Evolutionary conservation across 148 eudicot genomes (phyloP).

Genomic region (Amaranthus hypochondriacus): DNA sequence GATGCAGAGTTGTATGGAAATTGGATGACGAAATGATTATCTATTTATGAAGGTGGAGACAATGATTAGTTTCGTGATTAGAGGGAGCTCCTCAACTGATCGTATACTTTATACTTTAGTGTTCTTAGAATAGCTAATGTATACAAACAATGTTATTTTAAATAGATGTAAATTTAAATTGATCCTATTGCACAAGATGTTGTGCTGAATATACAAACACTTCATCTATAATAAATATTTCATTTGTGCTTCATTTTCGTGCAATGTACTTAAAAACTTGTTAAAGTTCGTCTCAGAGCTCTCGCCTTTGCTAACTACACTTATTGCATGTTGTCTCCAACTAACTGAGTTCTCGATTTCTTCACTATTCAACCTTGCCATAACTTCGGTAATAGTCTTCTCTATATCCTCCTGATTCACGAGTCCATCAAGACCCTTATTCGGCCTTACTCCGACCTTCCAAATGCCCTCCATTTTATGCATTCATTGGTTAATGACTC

Average conservation of each 20-base stretch:
- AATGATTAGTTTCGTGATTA: too few relatives aligned
- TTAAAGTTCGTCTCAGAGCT: conserved; percentile 25
- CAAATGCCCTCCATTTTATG: conserved; percentile 30
- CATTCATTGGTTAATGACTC: conserved; percentile 34
- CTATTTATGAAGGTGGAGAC: too few relatives aligned
- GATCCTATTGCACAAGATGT: background rate
- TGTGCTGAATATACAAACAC: background rate
- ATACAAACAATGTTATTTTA: background rate
- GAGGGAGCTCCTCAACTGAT: background rate
- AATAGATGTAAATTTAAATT: background rate
- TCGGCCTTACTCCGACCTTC: conserved; percentile 27
- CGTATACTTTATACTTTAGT: conserved; percentile 1
- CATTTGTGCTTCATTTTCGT: background rate
- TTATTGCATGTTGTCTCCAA: conserved; percentile 25
- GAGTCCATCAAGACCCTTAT: conserved; percentile 20
- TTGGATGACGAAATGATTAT: too few relatives aligned
- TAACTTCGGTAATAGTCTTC: conserved; percentile 15
- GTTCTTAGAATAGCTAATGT: conserved; percentile 3
- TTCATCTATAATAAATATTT: background rate
- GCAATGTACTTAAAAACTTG: conserved; percentile 19
- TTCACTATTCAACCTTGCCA: conserved; percentile 18
- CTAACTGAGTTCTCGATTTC: conserved; percentile 14
- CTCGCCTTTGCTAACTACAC: conserved; percentile 22
- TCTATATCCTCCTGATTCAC: conserved; percentile 19
- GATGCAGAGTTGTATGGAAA: too few relatives aligned